Evolutionary conservation across 768 basidiomycete species (phyloP), one percentile per base, ranked within the genome.

Genomic region (Auriculariales sp.): DNA sequence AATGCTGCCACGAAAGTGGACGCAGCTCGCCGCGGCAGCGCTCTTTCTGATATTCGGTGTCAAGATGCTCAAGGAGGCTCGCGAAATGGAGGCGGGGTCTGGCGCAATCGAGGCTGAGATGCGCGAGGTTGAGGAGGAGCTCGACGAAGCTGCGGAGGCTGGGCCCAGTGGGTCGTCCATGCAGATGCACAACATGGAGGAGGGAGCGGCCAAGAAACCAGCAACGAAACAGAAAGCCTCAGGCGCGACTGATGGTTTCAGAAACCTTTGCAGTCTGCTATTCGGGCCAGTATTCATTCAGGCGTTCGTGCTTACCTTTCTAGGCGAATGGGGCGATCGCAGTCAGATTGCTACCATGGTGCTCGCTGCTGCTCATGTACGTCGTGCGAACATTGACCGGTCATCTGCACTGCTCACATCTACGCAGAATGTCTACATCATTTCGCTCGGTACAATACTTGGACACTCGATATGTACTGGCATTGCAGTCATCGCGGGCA

Each of bases 321-420:
- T 99, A n/a, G 95, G 93, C 9, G 95, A 99, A 66, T 98, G 95
- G 95, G 94, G 95, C 0, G 95, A 98, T 66, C 69, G 94, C 48
- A 94, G 90, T 59, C 94, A 99, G 68, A 90, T 98, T 57, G 85
- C 95, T 2, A 98, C 95, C 2, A 94, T 98, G 54, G 93, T 90
- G 4, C 70, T 98, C 48, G 94, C 87, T 2, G 93, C 93, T 22
- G 88, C 93, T 19, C 91, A 99, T 68, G 94, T 97, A 60, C 47
- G 77, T 71, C 17, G 32, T 22, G 12, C 14, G 28, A 17, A 28
- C 31, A 22, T 31, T 22, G 46, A 47, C 15, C 25, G 27, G 6
- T 32, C 29, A 19, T n/a, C 11, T 35, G 29, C 25, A 51, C 50
- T 46, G 5, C 28, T 11, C 28, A 14, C 4, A n/a, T n/a, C n/a